Conservation (phyloP, 345 rosid species). For the Ricinus communis region DNA sequence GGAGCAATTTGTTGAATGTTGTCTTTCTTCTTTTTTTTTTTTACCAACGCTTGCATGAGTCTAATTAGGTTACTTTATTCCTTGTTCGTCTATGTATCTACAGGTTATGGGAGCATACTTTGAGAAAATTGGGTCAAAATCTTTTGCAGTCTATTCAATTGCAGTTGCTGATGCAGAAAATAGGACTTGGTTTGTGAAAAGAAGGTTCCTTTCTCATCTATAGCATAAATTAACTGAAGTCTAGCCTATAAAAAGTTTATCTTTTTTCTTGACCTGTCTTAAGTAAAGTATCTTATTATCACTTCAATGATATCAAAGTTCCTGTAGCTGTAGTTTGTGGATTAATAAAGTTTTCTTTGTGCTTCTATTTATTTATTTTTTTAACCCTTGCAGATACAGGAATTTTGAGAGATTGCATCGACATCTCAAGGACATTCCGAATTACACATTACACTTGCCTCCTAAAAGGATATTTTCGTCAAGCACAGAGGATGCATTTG, state of each 20-base stretch:
- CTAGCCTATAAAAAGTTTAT: background rate
- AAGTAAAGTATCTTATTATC: background rate
- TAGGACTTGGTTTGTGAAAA: slow-evolving; percentile 87
- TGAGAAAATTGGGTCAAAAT: slow-evolving; percentile 87
- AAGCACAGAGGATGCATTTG: slow-evolving; percentile 96
- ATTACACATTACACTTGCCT: slow-evolving; percentile 91
- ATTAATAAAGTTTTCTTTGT: slow-evolving; percentile 12
- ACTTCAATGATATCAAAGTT: slow-evolving; percentile 12
- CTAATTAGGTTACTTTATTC: slow-evolving; percentile 11
- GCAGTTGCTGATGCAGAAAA: slow-evolving; percentile 84
- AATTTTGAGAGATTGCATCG: slow-evolving; percentile 94
- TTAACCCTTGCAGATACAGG: slow-evolving; percentile 65
- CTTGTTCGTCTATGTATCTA: slow-evolving; percentile 23
- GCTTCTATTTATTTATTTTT: slow-evolving; percentile 9
- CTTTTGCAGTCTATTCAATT: slow-evolving; percentile 98
- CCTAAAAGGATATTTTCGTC: slow-evolving; percentile 99
- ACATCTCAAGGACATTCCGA: slow-evolving; percentile 93
- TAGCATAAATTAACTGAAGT: slow-evolving; percentile 1
- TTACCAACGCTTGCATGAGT: slow-evolving; percentile 3
- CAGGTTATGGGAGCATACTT: slow-evolving; percentile 96
- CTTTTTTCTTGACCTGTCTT: slow-evolving; percentile 5
- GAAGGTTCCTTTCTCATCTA: slow-evolving; percentile 68
- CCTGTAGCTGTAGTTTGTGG: slow-evolving; percentile 12
- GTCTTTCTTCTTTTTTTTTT: background rate
- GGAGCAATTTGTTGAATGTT: slow-evolving; percentile 24